Conservation (phyloP, 352 stramenopile species). For the Peronosclerospora sorghi region DNA sequence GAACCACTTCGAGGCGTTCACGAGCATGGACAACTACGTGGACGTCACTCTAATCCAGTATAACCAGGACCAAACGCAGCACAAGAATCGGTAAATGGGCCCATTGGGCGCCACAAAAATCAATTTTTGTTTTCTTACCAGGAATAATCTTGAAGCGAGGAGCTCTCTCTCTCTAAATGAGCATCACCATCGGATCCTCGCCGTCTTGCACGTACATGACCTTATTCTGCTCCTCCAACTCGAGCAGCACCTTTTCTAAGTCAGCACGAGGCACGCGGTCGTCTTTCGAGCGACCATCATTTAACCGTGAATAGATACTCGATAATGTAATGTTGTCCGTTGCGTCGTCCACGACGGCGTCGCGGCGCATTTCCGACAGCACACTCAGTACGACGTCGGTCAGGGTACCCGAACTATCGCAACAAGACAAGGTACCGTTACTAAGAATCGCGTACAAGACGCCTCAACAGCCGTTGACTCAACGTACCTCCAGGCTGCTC, state of each 20-base stretch:
- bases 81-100: not conserved
- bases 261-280: slow-evolving; percentile 32
- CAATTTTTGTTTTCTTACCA: slow-evolving; percentile 17
- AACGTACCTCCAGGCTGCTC: slow-evolving; percentile 48
- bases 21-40: slow-evolving; percentile 61
- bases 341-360: slow-evolving; percentile 44
- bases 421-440: slow-evolving; percentile 4
- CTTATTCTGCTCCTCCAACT: slow-evolving; percentile 82
- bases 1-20: slow-evolving; percentile 54
- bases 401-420: slow-evolving; percentile 40
- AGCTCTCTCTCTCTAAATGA: slow-evolving; percentile 44
- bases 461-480: slow-evolving; percentile 1
- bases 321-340: slow-evolving; percentile 52
- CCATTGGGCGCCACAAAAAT: slow-evolving; percentile 23
- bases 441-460: not conserved
- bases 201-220: slow-evolving; percentile 84
- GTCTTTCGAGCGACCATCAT: slow-evolving; percentile 23
- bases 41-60: slow-evolving; percentile 37
- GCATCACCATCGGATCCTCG: slow-evolving; percentile 72
- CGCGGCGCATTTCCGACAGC: slow-evolving; percentile 45
- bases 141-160: not conserved
- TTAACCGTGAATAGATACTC: slow-evolving; percentile 47
- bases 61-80: not conserved
- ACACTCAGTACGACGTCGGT: slow-evolving; percentile 52
- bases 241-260: slow-evolving; percentile 56